Conservation (phyloP, 306 rosid species). For the Malus orientalis region DNA sequence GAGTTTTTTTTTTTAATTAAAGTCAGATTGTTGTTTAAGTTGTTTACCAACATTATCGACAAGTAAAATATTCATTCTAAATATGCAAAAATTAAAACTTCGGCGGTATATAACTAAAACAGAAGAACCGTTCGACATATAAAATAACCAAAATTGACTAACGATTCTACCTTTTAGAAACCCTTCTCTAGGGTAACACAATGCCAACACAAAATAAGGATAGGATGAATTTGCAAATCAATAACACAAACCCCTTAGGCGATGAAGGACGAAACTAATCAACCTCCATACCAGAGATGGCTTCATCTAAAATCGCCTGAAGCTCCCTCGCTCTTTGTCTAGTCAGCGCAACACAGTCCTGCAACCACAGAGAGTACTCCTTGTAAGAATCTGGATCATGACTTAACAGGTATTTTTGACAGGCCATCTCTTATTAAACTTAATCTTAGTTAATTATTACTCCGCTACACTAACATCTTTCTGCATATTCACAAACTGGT, state of each 20-base stretch:
- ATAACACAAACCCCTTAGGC: background rate
- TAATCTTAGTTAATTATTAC: background rate
- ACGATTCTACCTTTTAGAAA: background rate
- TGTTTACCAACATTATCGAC: too few species aligned
- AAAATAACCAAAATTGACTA: background rate
- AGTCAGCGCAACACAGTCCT: conserved; percentile 76
- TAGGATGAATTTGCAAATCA: background rate
- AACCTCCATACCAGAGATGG: conserved; percentile 50
- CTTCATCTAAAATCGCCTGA: conserved; percentile 48
- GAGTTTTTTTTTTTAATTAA: too few species aligned
- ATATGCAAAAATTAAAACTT: background rate
- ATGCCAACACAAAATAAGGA: background rate
- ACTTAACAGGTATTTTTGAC: background rate
- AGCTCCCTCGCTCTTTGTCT: conserved; percentile 75
- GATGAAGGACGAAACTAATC: conserved; percentile 34
- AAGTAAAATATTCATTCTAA: background rate
- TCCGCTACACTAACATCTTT: background rate
- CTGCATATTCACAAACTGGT: background rate
- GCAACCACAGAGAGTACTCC: conserved; percentile 32
- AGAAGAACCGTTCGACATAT: background rate
- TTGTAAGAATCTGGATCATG: background rate
- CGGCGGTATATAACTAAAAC: background rate
- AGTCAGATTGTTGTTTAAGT: too few species aligned
- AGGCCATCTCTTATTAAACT: background rate
- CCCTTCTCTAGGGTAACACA: background rate